Evolutionary conservation across 2,329 filamentous ascomycete genomes (phyloP).

Genomic region (Camillea tinctor): DNA sequence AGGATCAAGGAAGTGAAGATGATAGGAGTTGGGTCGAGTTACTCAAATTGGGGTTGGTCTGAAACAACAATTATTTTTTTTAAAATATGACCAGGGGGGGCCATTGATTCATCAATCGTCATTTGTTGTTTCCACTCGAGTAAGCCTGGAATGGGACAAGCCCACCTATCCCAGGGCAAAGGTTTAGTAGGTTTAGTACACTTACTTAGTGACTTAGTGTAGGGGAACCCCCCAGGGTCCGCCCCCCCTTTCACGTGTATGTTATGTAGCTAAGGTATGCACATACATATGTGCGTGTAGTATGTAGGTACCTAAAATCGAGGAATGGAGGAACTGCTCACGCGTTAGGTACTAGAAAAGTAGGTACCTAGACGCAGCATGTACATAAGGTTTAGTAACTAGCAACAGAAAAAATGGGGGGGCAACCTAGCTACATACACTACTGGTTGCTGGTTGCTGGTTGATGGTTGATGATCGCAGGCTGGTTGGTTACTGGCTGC

Average conservation of each 20-base stretch:
- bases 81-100: background rate
- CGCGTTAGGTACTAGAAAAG: background rate
- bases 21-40: background rate
- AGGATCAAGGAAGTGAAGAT: background rate
- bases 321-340: background rate
- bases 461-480: no score
- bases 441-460: no score
- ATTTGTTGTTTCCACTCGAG: background rate
- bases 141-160: background rate
- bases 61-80: constrained; percentile 1
- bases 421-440: no score
- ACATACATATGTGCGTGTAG: background rate
- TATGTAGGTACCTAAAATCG: background rate
- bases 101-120: background rate
- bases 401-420: no score
- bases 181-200: no score
- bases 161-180: background rate
- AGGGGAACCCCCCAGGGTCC: background rate
- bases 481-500: no score
- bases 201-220: no score
- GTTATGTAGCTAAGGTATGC: background rate
- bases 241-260: background rate
- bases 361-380: background rate
- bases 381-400: background rate
- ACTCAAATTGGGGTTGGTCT: background rate